Conservation (phyloP, 2,329 filamentous ascomycete genomes). For the Knufia petricola region DNA sequence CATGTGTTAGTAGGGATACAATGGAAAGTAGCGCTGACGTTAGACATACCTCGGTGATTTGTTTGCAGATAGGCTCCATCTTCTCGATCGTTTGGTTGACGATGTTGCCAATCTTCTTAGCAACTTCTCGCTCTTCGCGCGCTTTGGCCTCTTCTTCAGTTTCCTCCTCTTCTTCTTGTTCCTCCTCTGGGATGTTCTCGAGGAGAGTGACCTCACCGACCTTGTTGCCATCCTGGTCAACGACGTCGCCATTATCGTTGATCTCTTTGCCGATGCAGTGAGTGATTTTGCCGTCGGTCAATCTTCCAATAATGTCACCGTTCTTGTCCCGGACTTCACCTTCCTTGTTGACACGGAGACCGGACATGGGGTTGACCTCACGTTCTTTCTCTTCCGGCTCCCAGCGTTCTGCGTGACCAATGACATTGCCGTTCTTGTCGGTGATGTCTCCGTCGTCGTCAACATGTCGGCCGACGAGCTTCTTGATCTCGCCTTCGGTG, state of each 20-base stretch:
- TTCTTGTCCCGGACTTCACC: slow-evolving; percentile 39
- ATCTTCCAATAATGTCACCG: slow-evolving; percentile 37
- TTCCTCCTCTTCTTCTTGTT: slow-evolving; percentile 32
- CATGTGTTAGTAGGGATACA: slow-evolving; percentile 22
- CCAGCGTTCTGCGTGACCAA: slow-evolving; percentile 60
- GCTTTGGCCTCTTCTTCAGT: slow-evolving; percentile 42
- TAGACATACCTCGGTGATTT: slow-evolving; percentile 63
- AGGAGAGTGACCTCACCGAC: slow-evolving; percentile 54
- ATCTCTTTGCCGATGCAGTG: slow-evolving; percentile 35
- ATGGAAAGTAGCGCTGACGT: not conserved
- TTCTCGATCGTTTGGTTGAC: slow-evolving; percentile 73
- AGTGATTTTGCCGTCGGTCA: slow-evolving; percentile 36
- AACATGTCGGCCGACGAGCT: slow-evolving; percentile 55
- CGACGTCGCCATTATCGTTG: slow-evolving; percentile 44
- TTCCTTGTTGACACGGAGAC: slow-evolving; percentile 42
- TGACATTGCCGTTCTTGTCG: slow-evolving; percentile 56
- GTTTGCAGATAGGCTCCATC: slow-evolving; percentile 73
- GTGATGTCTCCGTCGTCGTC: slow-evolving; percentile 61
- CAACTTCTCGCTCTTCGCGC: slow-evolving; percentile 64
- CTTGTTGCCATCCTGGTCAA: slow-evolving; percentile 53
- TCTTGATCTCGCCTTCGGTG: slow-evolving; percentile 54
- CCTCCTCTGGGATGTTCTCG: slow-evolving; percentile 45
- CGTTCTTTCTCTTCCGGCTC: slow-evolving; percentile 49
- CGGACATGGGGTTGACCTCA: slow-evolving; percentile 51
- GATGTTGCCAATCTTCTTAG: slow-evolving; percentile 61